phyloP scores from a whole-genome alignment of 2,329 filamentous ascomycete genomes.

The Epichloe festucae region DNA sequence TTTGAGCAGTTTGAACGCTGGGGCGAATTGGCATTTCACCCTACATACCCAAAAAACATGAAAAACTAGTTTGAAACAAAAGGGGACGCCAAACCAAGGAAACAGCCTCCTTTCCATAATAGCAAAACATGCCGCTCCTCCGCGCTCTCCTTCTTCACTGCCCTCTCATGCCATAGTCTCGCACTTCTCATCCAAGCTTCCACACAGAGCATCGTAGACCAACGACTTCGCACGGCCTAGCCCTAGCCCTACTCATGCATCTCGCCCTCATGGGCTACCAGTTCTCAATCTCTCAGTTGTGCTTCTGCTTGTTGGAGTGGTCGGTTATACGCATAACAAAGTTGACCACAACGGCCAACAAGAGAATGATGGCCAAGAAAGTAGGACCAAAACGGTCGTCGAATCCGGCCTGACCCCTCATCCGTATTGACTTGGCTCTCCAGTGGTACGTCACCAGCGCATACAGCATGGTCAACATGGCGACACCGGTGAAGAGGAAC shows the following conservation, averaged over 20 bases:
- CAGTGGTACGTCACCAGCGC: conserved; percentile 93
- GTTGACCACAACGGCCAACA: conserved; percentile 89
- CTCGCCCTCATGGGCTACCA: background rate
- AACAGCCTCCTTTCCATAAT: background rate
- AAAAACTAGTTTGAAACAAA: background rate
- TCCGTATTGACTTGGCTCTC: conserved; percentile 83
- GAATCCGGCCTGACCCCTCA: conserved; percentile 86
- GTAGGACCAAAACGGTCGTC: conserved; percentile 94
- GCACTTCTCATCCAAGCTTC: background rate
- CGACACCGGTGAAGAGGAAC: conserved; percentile 84
- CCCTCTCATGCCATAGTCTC: background rate
- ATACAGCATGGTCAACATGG: conserved; percentile 92
- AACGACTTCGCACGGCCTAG: background rate
- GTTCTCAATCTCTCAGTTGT: conserved; percentile 6
- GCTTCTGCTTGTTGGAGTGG: conserved; percentile 25
- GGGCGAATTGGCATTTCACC: background rate
- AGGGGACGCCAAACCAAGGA: background rate
- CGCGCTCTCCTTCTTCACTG: background rate
- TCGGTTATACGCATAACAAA: conserved; percentile 66
- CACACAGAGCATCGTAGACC: background rate
- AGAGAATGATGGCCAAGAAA: conserved; percentile 70
- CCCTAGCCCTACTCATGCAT: background rate
- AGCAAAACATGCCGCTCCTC: background rate
- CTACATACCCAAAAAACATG: background rate
- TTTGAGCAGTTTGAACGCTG: background rate